A percentile compares a stretch with the other conserved stretches of the same genome.
These are phyloP conservation scores for Quercus wislizeni DNA, from an alignment of 306 rosid genomes.

Conservation along the genomic window DNA sequence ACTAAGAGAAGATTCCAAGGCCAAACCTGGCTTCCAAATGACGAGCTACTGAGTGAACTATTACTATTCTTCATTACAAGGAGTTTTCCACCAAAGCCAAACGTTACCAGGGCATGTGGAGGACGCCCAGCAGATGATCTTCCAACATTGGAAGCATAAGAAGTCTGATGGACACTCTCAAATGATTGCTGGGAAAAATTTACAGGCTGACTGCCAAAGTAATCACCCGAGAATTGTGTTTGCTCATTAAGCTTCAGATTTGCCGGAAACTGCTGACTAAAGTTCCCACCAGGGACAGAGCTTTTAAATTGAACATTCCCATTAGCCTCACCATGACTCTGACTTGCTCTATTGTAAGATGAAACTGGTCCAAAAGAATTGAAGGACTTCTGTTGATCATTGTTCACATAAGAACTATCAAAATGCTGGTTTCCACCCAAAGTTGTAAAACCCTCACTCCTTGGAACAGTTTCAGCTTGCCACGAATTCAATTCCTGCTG, in stretches of 20 bases:
- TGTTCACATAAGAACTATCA: constrained; percentile 38
- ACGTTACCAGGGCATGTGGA: constrained; percentile 79
- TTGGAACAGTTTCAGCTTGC: constrained; percentile 30
- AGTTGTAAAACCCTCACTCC: constrained; percentile 25
- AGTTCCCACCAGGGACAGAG: constrained; percentile 40
- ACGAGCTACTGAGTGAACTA: constrained; percentile 43
- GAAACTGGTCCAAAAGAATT: constrained; percentile 53
- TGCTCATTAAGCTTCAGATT: constrained; percentile 38
- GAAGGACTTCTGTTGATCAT: constrained; percentile 46
- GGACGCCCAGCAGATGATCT: constrained; percentile 91
- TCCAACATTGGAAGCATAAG: constrained; percentile 55
- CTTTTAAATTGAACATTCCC: constrained; percentile 42
- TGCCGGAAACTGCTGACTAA: constrained; percentile 50
- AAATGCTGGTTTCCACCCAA: constrained; percentile 48
- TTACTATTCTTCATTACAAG: constrained; percentile 61
- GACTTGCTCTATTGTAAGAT: constrained; percentile 43
- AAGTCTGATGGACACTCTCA: constrained; percentile 48
- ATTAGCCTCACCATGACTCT: constrained; percentile 43
- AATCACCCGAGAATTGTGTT: constrained; percentile 41
- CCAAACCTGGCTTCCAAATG: constrained; percentile 72
- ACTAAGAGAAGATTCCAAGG: constrained; percentile 26
- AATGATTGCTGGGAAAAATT: constrained; percentile 49
- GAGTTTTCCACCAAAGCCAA: constrained; percentile 98
- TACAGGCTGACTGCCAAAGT: constrained; percentile 43
- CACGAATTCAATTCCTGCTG: constrained; percentile 46